Conservation (phyloP, 2,329 filamentous ascomycete species). For the Trichophyton simii region DNA sequence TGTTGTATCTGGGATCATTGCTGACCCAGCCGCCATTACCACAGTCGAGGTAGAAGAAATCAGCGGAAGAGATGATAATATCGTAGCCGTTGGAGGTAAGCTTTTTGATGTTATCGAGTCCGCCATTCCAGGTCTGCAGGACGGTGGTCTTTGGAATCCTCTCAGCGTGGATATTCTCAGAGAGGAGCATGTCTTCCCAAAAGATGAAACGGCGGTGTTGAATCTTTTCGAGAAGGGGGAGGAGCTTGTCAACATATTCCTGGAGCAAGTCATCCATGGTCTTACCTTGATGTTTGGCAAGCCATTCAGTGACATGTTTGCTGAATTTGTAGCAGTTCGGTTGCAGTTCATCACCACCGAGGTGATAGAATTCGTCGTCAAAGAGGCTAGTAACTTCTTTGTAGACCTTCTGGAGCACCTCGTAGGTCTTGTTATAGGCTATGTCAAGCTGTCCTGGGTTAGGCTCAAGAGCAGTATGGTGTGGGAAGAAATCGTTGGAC, state of each 20-base stretch:
- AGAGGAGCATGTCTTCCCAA: constrained; percentile 44
- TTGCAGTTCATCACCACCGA: constrained; percentile 45
- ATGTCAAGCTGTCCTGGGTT: constrained; percentile 47
- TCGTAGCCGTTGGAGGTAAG: constrained; percentile 41
- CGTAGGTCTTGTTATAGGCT: constrained; percentile 44
- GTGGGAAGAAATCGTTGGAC: constrained; percentile 45
- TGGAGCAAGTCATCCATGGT: constrained; percentile 42
- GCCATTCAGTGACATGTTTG: constrained; percentile 37
- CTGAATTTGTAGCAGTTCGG: constrained; percentile 47
- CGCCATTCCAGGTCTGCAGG: constrained; percentile 45
- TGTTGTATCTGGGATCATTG: constrained; percentile 47
- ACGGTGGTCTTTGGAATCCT: constrained; percentile 40
- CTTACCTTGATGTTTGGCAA: constrained; percentile 38
- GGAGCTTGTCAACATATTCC: constrained; percentile 41
- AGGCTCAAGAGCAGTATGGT: constrained; percentile 45
- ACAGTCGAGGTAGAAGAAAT: constrained; percentile 47
- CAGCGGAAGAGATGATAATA: constrained; percentile 44
- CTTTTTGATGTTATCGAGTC: constrained; percentile 40
- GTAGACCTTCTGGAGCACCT: constrained; percentile 43
- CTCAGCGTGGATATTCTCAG: constrained; percentile 32
- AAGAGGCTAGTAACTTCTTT: constrained; percentile 41
- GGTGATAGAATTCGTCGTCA: constrained; percentile 43
- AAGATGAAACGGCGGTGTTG: constrained; percentile 42
- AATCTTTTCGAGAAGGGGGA: constrained; percentile 39
- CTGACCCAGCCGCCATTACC: constrained; percentile 42